phyloP scores from a whole-genome alignment of 768 basidiomycete species.

The Russula brevipes region DNA sequence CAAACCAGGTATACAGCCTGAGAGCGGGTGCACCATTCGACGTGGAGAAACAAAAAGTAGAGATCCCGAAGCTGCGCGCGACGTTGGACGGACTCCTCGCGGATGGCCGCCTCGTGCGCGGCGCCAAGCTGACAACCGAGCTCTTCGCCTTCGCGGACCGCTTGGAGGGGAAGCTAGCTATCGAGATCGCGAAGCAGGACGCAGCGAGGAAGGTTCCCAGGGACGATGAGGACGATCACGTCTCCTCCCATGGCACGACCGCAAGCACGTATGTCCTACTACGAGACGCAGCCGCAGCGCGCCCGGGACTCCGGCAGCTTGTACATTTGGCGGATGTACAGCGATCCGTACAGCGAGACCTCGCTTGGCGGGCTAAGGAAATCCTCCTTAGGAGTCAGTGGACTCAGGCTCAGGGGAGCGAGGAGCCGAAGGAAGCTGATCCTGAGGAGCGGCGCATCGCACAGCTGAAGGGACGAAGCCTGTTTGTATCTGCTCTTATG shows the following conservation, averaged over 20 bases:
- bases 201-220: neutral
- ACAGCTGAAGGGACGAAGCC: constrained; percentile 1
- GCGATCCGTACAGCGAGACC: constrained; percentile 11
- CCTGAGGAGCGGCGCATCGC: neutral
- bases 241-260: neutral
- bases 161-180: constrained; percentile 13
- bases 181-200: neutral
- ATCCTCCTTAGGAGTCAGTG: neutral
- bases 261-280: neutral
- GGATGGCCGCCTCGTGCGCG: constrained; percentile 10
- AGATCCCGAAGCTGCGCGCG: constrained; percentile 18
- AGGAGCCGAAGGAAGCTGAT: neutral
- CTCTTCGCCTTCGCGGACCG: constrained; percentile 11
- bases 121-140: constrained; percentile 13
- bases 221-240: neutral
- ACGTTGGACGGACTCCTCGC: constrained; percentile 15
- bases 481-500: neutral
- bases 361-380: neutral
- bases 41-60: constrained; percentile 16
- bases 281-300: neutral
- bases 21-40: neutral
- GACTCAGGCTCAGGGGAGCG: neutral
- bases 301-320: constrained; percentile 5
- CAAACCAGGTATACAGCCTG: neutral
- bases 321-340: constrained; percentile 22